These are phyloP conservation scores for Cubamyces sp. DNA, from an alignment of 768 basidiomycete genomes.

Conservation along the genomic window DNA sequence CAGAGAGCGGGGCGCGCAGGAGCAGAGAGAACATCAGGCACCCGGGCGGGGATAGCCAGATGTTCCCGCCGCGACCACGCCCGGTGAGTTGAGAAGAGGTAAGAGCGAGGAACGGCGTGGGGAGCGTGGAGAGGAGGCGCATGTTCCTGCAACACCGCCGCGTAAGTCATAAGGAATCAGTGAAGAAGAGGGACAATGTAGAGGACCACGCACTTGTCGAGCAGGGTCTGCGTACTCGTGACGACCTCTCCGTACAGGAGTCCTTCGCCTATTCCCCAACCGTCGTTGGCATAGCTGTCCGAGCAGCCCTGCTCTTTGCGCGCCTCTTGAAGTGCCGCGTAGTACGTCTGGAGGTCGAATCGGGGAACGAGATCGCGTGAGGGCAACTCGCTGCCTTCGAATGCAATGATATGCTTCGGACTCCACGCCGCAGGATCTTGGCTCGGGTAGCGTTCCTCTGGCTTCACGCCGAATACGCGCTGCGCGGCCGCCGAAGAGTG, in stretches of 20 bases:
- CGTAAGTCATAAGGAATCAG: not conserved
- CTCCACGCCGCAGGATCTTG: slow-evolving; percentile 44
- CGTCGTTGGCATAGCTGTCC: slow-evolving; percentile 26
- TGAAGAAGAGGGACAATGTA: not conserved
- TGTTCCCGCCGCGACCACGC: slow-evolving; percentile 84
- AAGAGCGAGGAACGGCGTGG: slow-evolving; percentile 78
- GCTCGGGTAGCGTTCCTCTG: slow-evolving; percentile 27
- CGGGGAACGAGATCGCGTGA: slow-evolving; percentile 61
- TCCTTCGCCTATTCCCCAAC: slow-evolving; percentile 73
- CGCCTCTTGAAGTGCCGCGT: slow-evolving; percentile 47
- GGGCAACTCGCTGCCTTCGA: slow-evolving; percentile 52
- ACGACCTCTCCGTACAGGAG: slow-evolving; percentile 88
- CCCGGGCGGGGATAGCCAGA: slow-evolving; percentile 91
- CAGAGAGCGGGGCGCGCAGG: slow-evolving; percentile 57
- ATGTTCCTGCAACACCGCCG: slow-evolving; percentile 64
- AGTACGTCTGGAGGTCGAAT: slow-evolving; percentile 72
- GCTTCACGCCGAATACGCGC: slow-evolving; percentile 26
- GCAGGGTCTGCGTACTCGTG: slow-evolving; percentile 92
- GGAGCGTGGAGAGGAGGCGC: slow-evolving; percentile 65
- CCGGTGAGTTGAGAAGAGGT: slow-evolving; percentile 89
- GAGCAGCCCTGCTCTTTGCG: slow-evolving; percentile 35
- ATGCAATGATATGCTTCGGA: slow-evolving; percentile 59
- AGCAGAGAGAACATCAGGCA: slow-evolving; percentile 86
- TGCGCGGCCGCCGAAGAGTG: slow-evolving; percentile 43
- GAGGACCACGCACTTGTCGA: slow-evolving; percentile 73